Base-by-base conservation (phyloP, 2,329 filamentous ascomycete genomes). In the Aspergillus tanneri region DNA sequence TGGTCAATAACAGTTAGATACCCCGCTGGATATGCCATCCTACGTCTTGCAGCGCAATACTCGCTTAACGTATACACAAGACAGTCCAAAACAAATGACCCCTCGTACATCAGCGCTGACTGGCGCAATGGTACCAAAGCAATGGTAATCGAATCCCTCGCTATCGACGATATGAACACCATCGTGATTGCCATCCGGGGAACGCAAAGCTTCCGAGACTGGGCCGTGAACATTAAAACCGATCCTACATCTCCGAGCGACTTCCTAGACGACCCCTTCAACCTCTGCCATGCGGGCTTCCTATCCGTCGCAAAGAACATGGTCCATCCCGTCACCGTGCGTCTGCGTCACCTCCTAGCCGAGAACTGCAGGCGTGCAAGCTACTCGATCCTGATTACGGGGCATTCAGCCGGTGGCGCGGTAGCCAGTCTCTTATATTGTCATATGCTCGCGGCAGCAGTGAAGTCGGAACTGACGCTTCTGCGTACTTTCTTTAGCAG, bases 111-210 rank as follows among this genome's bases (percentile, higher is more conserved):
- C 27, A 77, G 84, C 27, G 82, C 87, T 3, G 83, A 90, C 65
- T 87, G 84, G 79, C 77, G 78, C 16, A 77, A 80, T 3, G 88
- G 88, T n/a, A 87, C 88, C 1, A 92, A 91, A 65, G 86, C 89
- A 19, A 92, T 92, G 85, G 83, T 88, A 12, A 84, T 95, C 63
- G 92, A 91, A 63, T 89, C 86, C 0, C 78, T 91, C 0, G 83
- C 88, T 1, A 82, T 90, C 64, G 88, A 93, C 61, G 78, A 88
- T 59, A 83, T 85, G 72, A 83, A 88, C 63, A 85, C 85, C 14
- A 85, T 95, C 46, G 86, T 95, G 9, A 88, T 95, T 60, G 88
- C 90, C 11, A 88, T 95, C 53, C 82, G 90, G 16, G 90, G 90
- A 16, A 90, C 85, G 0, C 83, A 88, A 19, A 87, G 82, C 5